Base-by-base conservation (phyloP, 495 filamentous ascomycete species). In the Clohesyomyces aquaticus region DNA sequence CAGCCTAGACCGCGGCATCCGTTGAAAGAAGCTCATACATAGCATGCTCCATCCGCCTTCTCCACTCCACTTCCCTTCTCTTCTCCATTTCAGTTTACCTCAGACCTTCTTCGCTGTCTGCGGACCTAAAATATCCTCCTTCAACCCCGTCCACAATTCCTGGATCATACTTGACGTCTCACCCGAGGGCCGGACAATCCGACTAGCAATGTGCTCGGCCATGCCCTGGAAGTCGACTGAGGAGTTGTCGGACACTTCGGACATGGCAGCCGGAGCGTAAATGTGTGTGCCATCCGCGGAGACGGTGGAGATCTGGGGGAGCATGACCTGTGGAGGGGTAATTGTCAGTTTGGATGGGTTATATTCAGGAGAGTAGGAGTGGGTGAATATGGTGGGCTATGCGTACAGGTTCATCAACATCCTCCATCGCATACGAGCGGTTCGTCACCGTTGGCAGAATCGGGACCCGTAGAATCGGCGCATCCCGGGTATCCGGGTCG, bases 161-260 rank as follows among this genome's bases (percentile, higher is more conserved):
- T 66, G 66, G 1, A 81, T 71, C 51, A 81, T 65, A 22, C 83
- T 78, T 19, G 74, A 65, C 55, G 79, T 72, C 69, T 71, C 60
- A 18, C 70, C 71, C 16, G 67, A 74, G 12, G 59, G 42, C 51
- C 68, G 71, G 22, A 55, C 71, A 35, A 81, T 35, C 61, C 76
- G 75, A 57, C 75, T 76, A 4, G 76, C 77, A 18, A 78, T 71
- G 18, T 73, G 66, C 58, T 82, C 80, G 14, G 83, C 84, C 63
- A 86, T 71, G 46, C 79, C 81, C 69, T 83, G 84, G 21, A 82
- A 84, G 70, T 85, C 82, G 45, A 87, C 75, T 4, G 79, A 73
- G 73, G 78, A 73, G 59, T 85, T 86, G 69, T 88, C 85, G 25
- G 80, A 77, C 19, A 85, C 80, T 65, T 87, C 85, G 52, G 76